phyloP scores from a whole-genome alignment of 805 yeast species.

The Candida hispaniensis region DNA sequence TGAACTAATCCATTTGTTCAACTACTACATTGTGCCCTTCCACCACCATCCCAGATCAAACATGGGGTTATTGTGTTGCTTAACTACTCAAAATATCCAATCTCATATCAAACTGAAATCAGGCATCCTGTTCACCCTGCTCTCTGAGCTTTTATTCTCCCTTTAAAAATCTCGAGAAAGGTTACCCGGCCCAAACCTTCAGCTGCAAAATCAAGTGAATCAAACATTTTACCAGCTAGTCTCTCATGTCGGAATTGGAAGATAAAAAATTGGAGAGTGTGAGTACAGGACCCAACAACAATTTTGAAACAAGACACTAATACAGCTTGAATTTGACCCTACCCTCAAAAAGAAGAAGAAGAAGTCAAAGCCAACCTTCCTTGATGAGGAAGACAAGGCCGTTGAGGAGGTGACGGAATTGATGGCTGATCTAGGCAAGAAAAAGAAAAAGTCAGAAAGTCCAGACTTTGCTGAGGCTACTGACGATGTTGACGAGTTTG shows the following conservation, averaged over 20 bases:
- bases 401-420: constrained; percentile 44
- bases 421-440: constrained; percentile 69
- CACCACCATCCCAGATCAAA: too few relatives aligned
- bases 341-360: constrained; percentile 29
- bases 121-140: too few relatives aligned
- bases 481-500: constrained; percentile 40
- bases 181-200: constrained; percentile 1
- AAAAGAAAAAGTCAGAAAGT: constrained; percentile 73
- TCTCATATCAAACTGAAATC: too few relatives aligned
- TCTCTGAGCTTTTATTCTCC: too few relatives aligned
- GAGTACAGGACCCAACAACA: constrained; percentile 6
- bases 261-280: constrained; percentile 9
- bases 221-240: not conserved
- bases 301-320: not conserved
- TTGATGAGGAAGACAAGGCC: constrained; percentile 20
- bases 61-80: too few relatives aligned
- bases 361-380: constrained; percentile 25
- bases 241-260: constrained; percentile 18
- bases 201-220: constrained; percentile 1
- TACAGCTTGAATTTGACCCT: constrained; percentile 27
- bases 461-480: constrained; percentile 43
- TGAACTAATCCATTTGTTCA: too few relatives aligned
- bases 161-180: not conserved
- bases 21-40: too few relatives aligned
- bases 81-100: too few relatives aligned